phyloP scores from a whole-genome alignment of 202 grass and related monocot species.

The Bolboschoenoplectus hybrid region DNA sequence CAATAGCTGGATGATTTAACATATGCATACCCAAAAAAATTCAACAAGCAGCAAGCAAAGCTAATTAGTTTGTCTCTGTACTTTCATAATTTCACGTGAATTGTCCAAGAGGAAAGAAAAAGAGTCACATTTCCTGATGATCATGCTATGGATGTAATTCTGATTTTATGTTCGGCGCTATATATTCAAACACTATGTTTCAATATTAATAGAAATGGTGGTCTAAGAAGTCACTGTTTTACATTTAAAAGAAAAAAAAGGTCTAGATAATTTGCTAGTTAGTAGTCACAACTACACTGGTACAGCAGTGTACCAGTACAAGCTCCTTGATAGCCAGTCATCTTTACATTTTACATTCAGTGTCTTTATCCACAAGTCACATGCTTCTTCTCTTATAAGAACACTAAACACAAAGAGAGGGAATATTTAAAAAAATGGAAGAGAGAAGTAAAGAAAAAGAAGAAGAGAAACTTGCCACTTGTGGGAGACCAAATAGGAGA shows the following conservation, averaged over 20 bases:
- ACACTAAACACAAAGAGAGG: conserved; percentile 24
- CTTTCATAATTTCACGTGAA: not conserved
- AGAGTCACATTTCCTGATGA: not conserved
- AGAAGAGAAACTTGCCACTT: conserved; percentile 32
- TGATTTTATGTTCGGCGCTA: not conserved
- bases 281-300: not conserved
- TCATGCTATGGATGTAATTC: not conserved
- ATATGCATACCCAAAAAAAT: not conserved
- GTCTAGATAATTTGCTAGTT: not conserved
- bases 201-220: not conserved
- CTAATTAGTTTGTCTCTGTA: not conserved
- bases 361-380: conserved; percentile 34
- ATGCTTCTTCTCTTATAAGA: conserved; percentile 48
- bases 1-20: not conserved
- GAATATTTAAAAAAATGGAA: conserved; percentile 23
- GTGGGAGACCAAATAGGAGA: conserved; percentile 26
- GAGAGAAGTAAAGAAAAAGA: conserved; percentile 29
- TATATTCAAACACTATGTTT: not conserved
- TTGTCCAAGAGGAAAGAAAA: not conserved
- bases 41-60: conserved; percentile 1
- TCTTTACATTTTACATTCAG: conserved; percentile 51
- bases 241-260: not conserved
- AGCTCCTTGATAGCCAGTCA: conserved; percentile 33
- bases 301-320: not conserved
- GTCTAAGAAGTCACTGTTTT: not conserved